phyloP scores from a whole-genome alignment of 2,329 filamentous ascomycete genomes.

The Simplicillium sp. region DNA sequence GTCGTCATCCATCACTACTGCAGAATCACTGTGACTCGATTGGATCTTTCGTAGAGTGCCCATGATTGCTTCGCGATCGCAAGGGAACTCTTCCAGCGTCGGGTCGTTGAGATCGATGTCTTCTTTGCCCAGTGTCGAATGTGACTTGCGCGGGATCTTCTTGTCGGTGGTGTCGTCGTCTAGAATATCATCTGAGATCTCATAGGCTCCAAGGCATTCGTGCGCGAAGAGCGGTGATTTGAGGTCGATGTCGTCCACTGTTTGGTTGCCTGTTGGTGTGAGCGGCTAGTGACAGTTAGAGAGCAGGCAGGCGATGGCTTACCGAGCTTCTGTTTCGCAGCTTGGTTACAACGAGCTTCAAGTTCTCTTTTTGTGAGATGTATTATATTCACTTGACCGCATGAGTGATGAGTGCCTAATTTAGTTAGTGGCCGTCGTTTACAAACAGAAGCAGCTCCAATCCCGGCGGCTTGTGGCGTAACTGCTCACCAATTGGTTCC shows the following conservation, averaged over 20 bases:
- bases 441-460: too few species aligned
- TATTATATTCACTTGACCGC: too few species aligned
- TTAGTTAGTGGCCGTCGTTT: too few species aligned
- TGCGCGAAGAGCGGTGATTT: not conserved
- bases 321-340: too few species aligned
- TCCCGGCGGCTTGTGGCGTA: too few species aligned
- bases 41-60: conserved; percentile 35
- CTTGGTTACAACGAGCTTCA: too few species aligned
- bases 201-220: not conserved
- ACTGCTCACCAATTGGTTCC: not conserved
- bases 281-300: too few species aligned
- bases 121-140: not conserved
- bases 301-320: too few species aligned
- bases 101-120: conserved; percentile 32
- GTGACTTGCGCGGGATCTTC: not conserved
- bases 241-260: not conserved
- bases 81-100: conserved; percentile 38
- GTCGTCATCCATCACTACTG: conserved; percentile 22
- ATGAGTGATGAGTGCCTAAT: too few species aligned
- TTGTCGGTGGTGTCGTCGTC: not conserved
- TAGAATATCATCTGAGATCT: not conserved
- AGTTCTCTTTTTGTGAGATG: too few species aligned
- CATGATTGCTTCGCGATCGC: conserved; percentile 32
- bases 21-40: conserved; percentile 31
- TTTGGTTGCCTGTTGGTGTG: too few species aligned